Evolutionary conservation across 768 basidiomycete species (phyloP), one percentile per base, ranked within the genome.

Genomic region (Tulasnella sp.): DNA sequence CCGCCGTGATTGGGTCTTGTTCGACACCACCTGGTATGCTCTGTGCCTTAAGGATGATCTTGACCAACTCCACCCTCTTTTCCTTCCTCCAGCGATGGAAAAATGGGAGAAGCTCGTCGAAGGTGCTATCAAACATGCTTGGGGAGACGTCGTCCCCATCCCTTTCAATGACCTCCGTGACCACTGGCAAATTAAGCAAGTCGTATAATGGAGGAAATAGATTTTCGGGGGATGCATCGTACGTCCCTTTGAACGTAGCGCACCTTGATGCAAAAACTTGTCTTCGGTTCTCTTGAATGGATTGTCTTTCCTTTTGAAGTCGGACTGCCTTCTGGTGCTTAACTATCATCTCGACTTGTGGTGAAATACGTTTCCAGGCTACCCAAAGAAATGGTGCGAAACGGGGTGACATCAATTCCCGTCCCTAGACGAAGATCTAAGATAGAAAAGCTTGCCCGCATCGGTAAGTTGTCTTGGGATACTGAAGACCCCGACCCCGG

Each of bases 381-480:
- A 12, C 0, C n/a, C 12, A 6, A 52, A 0, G 24, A n/a, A 21
- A n/a, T 0, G n/a, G 52, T 0, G 4, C 0, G 21, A 21, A 10
- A 52, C 2, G 2, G 48, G 10, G 8, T 24, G 52, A 4, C n/a
- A 52, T 52, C 7, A n/a, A 24, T 8, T 3, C 7, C 21, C 9
- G 52, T 52, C 6, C 21, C 8, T 10, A 5, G 0, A n/a, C 16
- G 14, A n/a, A 9, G 21, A 52, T 10, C 0, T 24, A 1, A 52
- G 6, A 24, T 7, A n/a, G n/a, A 10, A 10, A 68, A 6, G 16
- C 62, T 16, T 19, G 12, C 62, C 62, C 10, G 62, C n/a, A 27
- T 68, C 31, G 31, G 31, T 68, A 5, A 68, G 18, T 16, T 10
- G 31, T 18, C 31, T 34, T 2, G 31, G 24, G 12, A 27, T 19